Evolutionary conservation across 2,329 filamentous ascomycete genomes (phyloP).

Genomic region (Ceratocystis destructans): DNA sequence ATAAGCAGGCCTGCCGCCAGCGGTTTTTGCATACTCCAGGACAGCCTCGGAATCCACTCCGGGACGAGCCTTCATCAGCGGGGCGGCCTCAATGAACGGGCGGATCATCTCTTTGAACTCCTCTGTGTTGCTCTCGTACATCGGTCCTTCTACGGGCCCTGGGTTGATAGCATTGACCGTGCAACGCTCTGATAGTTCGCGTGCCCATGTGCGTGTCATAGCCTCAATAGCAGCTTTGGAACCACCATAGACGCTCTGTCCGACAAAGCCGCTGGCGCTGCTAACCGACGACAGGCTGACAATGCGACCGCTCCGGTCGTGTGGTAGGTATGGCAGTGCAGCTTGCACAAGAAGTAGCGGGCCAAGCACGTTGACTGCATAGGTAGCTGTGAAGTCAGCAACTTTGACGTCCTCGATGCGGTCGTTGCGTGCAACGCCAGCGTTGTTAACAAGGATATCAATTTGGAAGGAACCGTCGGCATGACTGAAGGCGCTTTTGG

Average conservation of each 20-base stretch:
- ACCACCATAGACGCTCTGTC: slow-evolving; percentile 44
- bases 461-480: slow-evolving; percentile 44
- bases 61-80: slow-evolving; percentile 44
- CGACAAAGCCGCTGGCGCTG: slow-evolving; percentile 39
- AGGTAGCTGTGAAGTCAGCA: slow-evolving; percentile 56
- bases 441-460: slow-evolving; percentile 81
- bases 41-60: slow-evolving; percentile 19
- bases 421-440: slow-evolving; percentile 56
- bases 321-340: slow-evolving; percentile 52
- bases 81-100: slow-evolving; percentile 38
- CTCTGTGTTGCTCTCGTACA: slow-evolving; percentile 34
- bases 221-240: slow-evolving; percentile 46
- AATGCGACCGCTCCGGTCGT: slow-evolving; percentile 47
- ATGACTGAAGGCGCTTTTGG: slow-evolving; percentile 43
- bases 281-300: slow-evolving; percentile 44
- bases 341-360: slow-evolving; percentile 68
- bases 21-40: slow-evolving; percentile 19
- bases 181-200: slow-evolving; percentile 39
- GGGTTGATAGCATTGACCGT: slow-evolving; percentile 47
- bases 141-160: slow-evolving; percentile 40
- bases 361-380: slow-evolving; percentile 68
- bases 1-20: slow-evolving; percentile 21
- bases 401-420: slow-evolving; percentile 46
- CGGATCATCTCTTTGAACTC: slow-evolving; percentile 32
- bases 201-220: slow-evolving; percentile 46